phyloP scores from a whole-genome alignment of 495 filamentous ascomycete genomes.

The Poronia punctata region DNA sequence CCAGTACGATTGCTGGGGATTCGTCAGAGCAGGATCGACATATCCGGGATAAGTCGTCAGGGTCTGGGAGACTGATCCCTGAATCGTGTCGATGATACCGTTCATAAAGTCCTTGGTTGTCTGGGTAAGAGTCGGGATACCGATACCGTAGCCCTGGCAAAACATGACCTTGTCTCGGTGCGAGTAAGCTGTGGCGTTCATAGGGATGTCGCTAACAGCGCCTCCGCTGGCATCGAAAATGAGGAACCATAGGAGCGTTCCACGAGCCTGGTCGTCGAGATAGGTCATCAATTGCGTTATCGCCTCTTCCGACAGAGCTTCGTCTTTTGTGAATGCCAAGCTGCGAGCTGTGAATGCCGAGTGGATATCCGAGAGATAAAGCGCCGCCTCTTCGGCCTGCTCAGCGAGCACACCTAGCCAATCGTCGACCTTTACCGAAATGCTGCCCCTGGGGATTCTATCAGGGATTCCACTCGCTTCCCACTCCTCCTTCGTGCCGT shows the following conservation, averaged over 20 bases:
- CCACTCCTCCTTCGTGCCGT: slow-evolving; percentile 47
- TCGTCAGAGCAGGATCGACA: slow-evolving; percentile 52
- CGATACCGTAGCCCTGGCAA: slow-evolving; percentile 52
- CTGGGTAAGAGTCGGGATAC: slow-evolving; percentile 33
- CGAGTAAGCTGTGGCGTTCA: slow-evolving; percentile 47
- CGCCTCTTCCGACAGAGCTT: slow-evolving; percentile 32
- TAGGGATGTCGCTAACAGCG: slow-evolving; percentile 37
- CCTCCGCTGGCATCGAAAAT: slow-evolving; percentile 54
- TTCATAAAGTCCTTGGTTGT: slow-evolving; percentile 41
- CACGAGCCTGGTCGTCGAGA: slow-evolving; percentile 41
- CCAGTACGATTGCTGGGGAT: slow-evolving; percentile 52
- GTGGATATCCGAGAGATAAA: slow-evolving; percentile 38
- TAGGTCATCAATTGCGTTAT: slow-evolving; percentile 44
- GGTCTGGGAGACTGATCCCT: slow-evolving; percentile 21
- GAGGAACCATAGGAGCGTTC: slow-evolving; percentile 46
- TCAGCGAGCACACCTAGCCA: slow-evolving; percentile 49
- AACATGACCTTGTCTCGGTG: slow-evolving; percentile 53
- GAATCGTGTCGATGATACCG: slow-evolving; percentile 38
- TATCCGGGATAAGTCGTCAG: slow-evolving; percentile 64
- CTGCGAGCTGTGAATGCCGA: slow-evolving; percentile 48
- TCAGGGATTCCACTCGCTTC: slow-evolving; percentile 37
- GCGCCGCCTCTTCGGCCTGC: slow-evolving; percentile 41
- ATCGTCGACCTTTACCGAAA: slow-evolving; percentile 41
- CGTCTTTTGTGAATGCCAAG: slow-evolving; percentile 42
- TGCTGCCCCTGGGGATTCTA: slow-evolving; percentile 31